Percentiles rank a stretch among this genome's conserved stretches.
Evolutionary conservation across 2,329 filamentous ascomycete genomes (phyloP).

Genomic region (Thielaviopsis musarum): DNA sequence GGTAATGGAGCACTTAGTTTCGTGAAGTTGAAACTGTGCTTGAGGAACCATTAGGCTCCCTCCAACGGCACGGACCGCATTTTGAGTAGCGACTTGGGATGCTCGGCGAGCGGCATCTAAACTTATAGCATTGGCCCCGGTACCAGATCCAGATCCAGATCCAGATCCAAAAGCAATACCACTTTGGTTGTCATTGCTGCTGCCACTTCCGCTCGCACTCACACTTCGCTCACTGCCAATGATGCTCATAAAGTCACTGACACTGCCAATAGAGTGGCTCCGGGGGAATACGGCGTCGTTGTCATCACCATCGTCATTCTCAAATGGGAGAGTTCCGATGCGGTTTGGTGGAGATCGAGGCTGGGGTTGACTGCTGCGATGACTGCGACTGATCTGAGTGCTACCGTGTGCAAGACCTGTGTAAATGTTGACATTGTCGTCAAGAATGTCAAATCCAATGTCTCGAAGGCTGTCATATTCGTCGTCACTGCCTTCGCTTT

Average conservation of each 20-base stretch:
- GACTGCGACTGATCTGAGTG: background rate
- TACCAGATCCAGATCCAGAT: constrained; percentile 20
- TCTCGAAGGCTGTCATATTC: constrained; percentile 19
- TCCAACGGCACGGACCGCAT: constrained; percentile 38
- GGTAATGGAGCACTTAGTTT: constrained; percentile 68
- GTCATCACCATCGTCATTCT: constrained; percentile 28
- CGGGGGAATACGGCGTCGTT: constrained; percentile 12
- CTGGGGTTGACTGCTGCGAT: background rate
- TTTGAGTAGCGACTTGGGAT: constrained; percentile 21
- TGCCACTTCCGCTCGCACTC: background rate
- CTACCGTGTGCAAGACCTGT: background rate
- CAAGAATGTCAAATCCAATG: background rate
- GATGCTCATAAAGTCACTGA: background rate
- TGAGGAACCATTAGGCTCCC: constrained; percentile 52
- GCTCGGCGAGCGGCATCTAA: constrained; percentile 4
- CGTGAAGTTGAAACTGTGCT: constrained; percentile 69
- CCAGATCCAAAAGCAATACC: background rate
- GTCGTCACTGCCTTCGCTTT: constrained; percentile 24
- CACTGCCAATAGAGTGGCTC: background rate
- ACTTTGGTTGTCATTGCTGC: background rate
- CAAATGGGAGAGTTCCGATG: constrained; percentile 38
- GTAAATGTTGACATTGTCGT: background rate
- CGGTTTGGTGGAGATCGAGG: constrained; percentile 25
- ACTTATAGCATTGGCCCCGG: constrained; percentile 16
- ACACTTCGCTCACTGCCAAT: background rate